Evolutionary conservation across 345 rosid species (phyloP).

Genomic region (Mangifera indica): DNA sequence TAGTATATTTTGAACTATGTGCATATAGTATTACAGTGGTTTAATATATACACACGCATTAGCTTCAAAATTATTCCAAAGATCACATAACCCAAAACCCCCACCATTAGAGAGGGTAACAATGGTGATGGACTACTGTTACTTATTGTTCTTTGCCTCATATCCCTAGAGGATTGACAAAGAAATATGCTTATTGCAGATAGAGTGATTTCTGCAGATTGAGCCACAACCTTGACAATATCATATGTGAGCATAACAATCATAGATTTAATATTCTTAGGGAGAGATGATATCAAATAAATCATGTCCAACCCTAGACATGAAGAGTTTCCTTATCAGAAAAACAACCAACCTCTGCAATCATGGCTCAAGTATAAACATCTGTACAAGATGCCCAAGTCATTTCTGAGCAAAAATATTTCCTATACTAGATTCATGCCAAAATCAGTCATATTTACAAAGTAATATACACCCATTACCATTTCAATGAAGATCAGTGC

Average conservation of each 20-base stretch:
- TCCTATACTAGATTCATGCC: neutral
- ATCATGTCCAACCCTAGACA: neutral
- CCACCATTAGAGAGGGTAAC: constrained; percentile 44
- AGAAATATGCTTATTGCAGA: constrained; percentile 8
- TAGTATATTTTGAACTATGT: no score
- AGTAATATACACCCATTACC: neutral
- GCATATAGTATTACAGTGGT: no score
- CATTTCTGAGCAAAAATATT: neutral
- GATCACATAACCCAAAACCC: constrained; percentile 33
- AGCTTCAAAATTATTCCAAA: no score
- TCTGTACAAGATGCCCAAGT: neutral
- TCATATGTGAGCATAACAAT: neutral
- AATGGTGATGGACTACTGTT: constrained; percentile 50
- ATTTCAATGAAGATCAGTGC: neutral
- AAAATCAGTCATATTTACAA: neutral
- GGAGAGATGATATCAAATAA: neutral
- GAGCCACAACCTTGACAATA: neutral
- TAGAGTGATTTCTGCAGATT: constrained; percentile 3
- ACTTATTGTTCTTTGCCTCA: constrained; percentile 13
- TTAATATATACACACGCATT: no score
- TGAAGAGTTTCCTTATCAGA: neutral
- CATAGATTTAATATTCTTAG: neutral
- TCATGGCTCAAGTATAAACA: neutral
- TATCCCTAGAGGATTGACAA: neutral
- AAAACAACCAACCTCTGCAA: neutral